Base-by-base conservation (phyloP, 2,329 filamentous ascomycete genomes). In the Didymella exigua region DNA sequence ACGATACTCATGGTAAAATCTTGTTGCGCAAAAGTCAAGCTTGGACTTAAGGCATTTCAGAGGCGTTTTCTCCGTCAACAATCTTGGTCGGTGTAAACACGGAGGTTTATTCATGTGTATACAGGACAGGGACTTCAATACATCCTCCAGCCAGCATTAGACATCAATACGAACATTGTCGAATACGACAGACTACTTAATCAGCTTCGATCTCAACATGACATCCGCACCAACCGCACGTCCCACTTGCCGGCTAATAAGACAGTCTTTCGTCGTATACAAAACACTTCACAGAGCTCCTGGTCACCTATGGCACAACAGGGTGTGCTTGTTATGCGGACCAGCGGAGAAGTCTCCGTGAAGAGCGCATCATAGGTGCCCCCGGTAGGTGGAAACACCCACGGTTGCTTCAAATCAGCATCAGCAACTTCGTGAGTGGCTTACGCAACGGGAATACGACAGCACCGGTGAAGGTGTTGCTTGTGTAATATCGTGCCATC, bases 1-100 rank as follows among this genome's bases (percentile, higher is more conserved):
- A 46, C 36, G 52, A 50, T 16, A 21, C 44, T 46, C 36, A 50
- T 38, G 52, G 50, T 42, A 24, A 46, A 41, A 50, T 54, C 30
- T 14, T 34, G 27, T 40, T 41, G 14, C 40, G 26, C 27, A 42
- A 50, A 55, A 46, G 19, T 40, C 41, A 45, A 50, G 34, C 41
- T 50, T 40, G 37, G 42, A 21, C 40, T 49, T 41, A 23, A 36
- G 49, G 52, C 52, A 55, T 55, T 49, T 31, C 29, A 29, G 19
- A 36, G 52, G 52, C 52, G 52, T 49, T 48, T 27, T 33, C 16
- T 45, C 16, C 24, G 34, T 46, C 34, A 45, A 30, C 9, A 27
- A 16, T 30, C 47, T 19, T 44, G 41, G 9, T 42, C 16, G 19
- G n/a, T 31, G 31, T 42, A 13, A 18, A 30, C 37, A 37, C 31